phyloP scores from a whole-genome alignment of 176 grass and related monocot species.

The Cymbopogon citratus region DNA sequence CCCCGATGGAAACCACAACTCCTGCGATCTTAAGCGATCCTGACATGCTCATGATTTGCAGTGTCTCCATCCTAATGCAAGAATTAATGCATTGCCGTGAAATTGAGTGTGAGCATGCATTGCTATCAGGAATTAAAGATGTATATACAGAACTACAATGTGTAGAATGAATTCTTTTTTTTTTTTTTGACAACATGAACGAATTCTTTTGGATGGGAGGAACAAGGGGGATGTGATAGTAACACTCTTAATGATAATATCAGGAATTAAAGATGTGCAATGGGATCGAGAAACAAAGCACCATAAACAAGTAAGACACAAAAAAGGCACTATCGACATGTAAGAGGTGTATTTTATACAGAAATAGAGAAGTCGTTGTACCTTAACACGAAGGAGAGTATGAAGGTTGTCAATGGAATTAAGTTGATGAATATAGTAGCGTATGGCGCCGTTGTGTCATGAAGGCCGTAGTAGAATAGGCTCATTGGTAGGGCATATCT shows the following conservation, averaged over 20 bases:
- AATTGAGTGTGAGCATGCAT: too few species aligned
- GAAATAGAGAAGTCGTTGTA: slow-evolving; percentile 13
- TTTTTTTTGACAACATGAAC: too few species aligned
- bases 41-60: neutral
- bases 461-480: slow-evolving; percentile 47
- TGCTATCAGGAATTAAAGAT: too few species aligned
- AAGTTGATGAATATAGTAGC: slow-evolving; percentile 46
- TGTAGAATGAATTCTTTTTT: too few species aligned
- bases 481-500: slow-evolving; percentile 50
- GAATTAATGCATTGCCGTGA: too few species aligned
- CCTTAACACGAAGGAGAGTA: slow-evolving; percentile 48
- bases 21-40: slow-evolving; percentile 34
- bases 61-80: slow-evolving; percentile 30
- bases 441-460: slow-evolving; percentile 47
- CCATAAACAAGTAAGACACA: too few species aligned
- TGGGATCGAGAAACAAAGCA: too few species aligned
- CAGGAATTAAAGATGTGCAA: too few species aligned
- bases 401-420: slow-evolving; percentile 44
- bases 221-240: too few species aligned
- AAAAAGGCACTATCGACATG: slow-evolving; percentile 4
- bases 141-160: too few species aligned
- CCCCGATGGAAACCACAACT: slow-evolving; percentile 29
- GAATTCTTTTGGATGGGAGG: too few species aligned
- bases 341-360: neutral
- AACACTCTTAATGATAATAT: too few species aligned